Conservation (phyloP, 768 basidiomycete species). For the Mycena alexandri region DNA sequence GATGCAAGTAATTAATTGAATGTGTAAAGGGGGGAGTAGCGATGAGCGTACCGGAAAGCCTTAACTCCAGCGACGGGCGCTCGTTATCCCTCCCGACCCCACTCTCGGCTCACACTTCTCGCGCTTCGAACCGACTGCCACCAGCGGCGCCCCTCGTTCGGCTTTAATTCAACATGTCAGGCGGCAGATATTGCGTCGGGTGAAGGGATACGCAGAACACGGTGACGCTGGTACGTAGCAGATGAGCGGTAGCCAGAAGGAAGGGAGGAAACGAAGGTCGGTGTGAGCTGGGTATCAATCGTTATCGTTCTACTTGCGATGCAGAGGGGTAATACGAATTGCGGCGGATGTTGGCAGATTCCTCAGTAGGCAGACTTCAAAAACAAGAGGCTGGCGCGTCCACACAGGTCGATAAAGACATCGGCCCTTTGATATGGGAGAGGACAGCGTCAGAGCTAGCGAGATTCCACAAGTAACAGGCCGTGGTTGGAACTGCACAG, state of each 20-base stretch:
- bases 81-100: no score
- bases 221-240: slow-evolving; percentile 5
- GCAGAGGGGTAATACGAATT: slow-evolving; percentile 2
- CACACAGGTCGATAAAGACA: slow-evolving; percentile 5
- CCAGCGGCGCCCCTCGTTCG: no score
- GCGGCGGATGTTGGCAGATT: not conserved
- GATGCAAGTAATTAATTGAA: no score
- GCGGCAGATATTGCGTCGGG: slow-evolving; percentile 6
- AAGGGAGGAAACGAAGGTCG: slow-evolving; percentile 13
- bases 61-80: no score
- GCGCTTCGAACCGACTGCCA: slow-evolving; percentile 10
- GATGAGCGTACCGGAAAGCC: no score
- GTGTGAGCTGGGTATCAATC: slow-evolving; percentile 5
- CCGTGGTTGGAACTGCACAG: slow-evolving; percentile 8
- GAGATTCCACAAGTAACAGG: slow-evolving; percentile 5
- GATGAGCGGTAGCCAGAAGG: slow-evolving; percentile 1
- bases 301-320: slow-evolving; percentile 4
- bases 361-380: not conserved
- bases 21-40: no score
- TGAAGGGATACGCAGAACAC: slow-evolving; percentile 3
- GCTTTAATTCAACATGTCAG: slow-evolving; percentile 3
- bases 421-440: slow-evolving; percentile 1
- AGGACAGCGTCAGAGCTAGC: not conserved
- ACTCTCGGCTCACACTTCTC: no score
- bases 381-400: slow-evolving; percentile 9